A percentile compares a stretch with the other conserved stretches of the same genome.
Evolutionary conservation across 257 asterid species (phyloP).

Genomic region (Fraxinus excelsior): DNA sequence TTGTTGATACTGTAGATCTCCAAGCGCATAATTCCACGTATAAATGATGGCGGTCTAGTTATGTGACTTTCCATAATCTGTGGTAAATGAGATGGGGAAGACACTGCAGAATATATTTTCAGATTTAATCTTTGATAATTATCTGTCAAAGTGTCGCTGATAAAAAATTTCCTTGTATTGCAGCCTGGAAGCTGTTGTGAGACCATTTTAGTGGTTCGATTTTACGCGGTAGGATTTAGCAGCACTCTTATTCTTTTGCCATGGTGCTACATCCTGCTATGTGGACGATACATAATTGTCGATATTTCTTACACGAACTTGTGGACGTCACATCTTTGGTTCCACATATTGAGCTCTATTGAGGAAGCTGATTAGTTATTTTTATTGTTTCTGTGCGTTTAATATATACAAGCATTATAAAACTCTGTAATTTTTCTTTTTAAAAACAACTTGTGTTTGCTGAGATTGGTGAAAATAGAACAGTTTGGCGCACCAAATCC

Average conservation of each 20-base stretch:
- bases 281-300: slow-evolving; percentile 5
- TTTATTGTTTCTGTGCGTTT: not conserved
- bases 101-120: not conserved
- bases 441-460: not conserved
- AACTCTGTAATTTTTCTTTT: not conserved
- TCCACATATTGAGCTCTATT: not conserved
- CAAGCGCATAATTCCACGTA: no score
- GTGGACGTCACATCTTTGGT: slow-evolving; percentile 19
- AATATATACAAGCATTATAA: not conserved
- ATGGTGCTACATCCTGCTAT: slow-evolving; percentile 20
- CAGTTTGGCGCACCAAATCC: no score
- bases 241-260: slow-evolving; percentile 18
- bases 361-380: slow-evolving; percentile 3
- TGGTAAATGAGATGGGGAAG: not conserved
- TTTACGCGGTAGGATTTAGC: slow-evolving; percentile 20
- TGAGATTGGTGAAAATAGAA: not conserved
- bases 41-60: no score
- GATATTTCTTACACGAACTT: slow-evolving; percentile 9
- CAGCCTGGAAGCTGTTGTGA: slow-evolving; percentile 51
- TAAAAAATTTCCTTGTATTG: slow-evolving; percentile 2
- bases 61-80: no score
- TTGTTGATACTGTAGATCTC: no score
- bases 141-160: not conserved
- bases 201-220: not conserved
- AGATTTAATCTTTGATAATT: not conserved